Evolutionary conservation across 192 early-diverging fungal species (phyloP).

Genomic region (Gigaspora rosea): DNA sequence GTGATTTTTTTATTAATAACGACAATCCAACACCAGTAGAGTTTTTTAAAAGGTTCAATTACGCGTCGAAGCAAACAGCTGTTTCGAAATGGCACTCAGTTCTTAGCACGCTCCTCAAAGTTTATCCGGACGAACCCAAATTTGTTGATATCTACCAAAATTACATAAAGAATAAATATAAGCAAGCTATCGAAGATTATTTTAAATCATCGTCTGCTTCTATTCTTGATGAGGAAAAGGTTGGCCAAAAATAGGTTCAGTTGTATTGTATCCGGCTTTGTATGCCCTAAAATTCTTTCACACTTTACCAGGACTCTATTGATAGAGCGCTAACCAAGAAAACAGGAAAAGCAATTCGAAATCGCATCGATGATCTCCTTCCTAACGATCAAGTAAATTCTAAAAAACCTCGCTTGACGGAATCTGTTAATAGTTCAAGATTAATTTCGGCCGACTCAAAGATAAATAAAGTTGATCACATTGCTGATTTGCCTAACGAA

Average conservation of each 20-base stretch:
- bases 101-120: neutral
- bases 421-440: neutral
- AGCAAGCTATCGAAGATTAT: constrained; percentile 10
- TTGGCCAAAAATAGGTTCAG: neutral
- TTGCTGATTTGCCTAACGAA: too few relatives aligned
- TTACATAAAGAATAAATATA: neutral
- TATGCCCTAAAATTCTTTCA: neutral
- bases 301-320: constrained; percentile 5
- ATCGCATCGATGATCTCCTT: constrained; percentile 6
- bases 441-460: too few relatives aligned
- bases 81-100: neutral
- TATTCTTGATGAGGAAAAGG: constrained; percentile 13
- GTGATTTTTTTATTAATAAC: neutral
- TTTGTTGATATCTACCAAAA: constrained; percentile 11
- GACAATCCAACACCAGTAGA: neutral
- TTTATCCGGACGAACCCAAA: neutral
- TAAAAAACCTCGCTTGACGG: constrained; percentile 5
- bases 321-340: constrained; percentile 18
- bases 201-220: constrained; percentile 10
- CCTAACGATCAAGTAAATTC: constrained; percentile 7
- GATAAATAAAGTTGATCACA: too few relatives aligned
- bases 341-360: neutral
- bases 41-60: constrained; percentile 18
- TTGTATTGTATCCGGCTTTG: neutral
- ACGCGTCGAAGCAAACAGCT: constrained; percentile 3